Evolutionary conservation across 1,284 basidiomycete genomes (phyloP).

Genomic region (Tausonia pullulans): DNA sequence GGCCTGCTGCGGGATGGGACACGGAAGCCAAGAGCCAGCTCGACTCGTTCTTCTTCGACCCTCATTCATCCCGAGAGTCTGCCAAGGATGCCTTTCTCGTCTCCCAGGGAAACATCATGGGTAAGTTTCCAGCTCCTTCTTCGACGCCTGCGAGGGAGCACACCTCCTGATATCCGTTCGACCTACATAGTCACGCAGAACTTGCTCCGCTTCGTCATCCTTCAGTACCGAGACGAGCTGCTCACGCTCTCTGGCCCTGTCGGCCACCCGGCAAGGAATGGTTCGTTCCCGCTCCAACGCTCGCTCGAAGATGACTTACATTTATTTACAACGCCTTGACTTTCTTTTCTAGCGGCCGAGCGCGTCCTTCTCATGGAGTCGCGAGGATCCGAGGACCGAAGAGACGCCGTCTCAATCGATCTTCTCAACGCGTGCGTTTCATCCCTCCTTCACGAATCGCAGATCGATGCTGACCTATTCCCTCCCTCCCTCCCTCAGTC

Average conservation of each 20-base stretch:
- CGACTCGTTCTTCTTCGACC: conserved; percentile 77
- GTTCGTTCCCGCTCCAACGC: background rate
- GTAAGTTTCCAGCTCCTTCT: conserved; percentile 40
- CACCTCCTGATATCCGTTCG: background rate
- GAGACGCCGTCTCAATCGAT: conserved; percentile 67
- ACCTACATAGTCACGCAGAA: conserved; percentile 40
- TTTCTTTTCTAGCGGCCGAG: background rate
- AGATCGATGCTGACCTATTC: conserved; percentile 9
- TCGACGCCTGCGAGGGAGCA: background rate
- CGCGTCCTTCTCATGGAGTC: conserved; percentile 21
- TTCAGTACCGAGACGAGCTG: conserved; percentile 72
- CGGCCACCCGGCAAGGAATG: background rate
- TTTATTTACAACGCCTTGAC: background rate
- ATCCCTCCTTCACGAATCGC: conserved; percentile 45
- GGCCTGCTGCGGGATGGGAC: conserved; percentile 28
- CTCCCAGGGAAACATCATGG: conserved; percentile 58
- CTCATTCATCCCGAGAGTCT: conserved; percentile 65
- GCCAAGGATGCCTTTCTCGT: conserved; percentile 76
- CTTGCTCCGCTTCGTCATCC: conserved; percentile 73
- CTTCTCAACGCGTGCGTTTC: conserved; percentile 48
- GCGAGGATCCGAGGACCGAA: conserved; percentile 43
- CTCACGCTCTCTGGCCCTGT: conserved; percentile 34
- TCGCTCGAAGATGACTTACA: no score
- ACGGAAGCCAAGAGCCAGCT: conserved; percentile 57
- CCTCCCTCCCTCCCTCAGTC: conserved; percentile 17